phyloP scores from a whole-genome alignment of 2,329 filamentous ascomycete genomes.

The Botrytis fabae region DNA sequence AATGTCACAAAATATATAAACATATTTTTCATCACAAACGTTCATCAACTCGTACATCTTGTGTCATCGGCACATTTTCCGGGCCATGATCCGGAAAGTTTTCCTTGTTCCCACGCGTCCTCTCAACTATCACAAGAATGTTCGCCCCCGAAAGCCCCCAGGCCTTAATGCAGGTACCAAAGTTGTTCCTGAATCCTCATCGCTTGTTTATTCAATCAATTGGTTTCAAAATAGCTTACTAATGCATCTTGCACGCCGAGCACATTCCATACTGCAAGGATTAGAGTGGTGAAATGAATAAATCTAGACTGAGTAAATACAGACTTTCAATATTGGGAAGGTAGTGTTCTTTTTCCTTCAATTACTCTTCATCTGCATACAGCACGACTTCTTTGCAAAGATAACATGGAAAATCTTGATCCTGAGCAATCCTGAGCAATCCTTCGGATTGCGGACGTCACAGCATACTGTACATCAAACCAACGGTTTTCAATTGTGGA shows the following conservation, averaged over 20 bases:
- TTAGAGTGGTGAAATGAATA: not conserved
- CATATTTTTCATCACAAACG: not conserved
- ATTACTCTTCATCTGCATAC: not conserved
- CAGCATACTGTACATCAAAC: not conserved
- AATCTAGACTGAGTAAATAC: not conserved
- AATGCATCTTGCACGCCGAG: not conserved
- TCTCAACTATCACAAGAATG: not conserved
- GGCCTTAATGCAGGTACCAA: not conserved
- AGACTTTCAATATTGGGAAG: not conserved
- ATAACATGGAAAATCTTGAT: not conserved
- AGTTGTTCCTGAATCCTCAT: constrained; percentile 1
- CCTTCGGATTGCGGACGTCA: not conserved
- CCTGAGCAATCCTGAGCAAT: not conserved
- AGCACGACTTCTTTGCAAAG: not conserved
- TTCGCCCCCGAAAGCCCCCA: not conserved
- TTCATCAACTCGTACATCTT: not conserved
- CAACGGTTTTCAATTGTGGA: not conserved
- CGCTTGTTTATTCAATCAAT: not conserved
- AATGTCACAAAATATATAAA: not conserved
- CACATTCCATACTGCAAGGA: not conserved
- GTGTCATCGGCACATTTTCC: not conserved
- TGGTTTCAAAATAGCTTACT: not conserved
- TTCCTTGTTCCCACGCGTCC: not conserved
- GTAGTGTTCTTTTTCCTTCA: not conserved
- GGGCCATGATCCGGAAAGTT: not conserved